Percentiles rank a stretch among this genome's conserved stretches.
These are phyloP conservation scores for Torulaspora maleeae DNA, from an alignment of 805 yeast species.

Conservation along the genomic window DNA sequence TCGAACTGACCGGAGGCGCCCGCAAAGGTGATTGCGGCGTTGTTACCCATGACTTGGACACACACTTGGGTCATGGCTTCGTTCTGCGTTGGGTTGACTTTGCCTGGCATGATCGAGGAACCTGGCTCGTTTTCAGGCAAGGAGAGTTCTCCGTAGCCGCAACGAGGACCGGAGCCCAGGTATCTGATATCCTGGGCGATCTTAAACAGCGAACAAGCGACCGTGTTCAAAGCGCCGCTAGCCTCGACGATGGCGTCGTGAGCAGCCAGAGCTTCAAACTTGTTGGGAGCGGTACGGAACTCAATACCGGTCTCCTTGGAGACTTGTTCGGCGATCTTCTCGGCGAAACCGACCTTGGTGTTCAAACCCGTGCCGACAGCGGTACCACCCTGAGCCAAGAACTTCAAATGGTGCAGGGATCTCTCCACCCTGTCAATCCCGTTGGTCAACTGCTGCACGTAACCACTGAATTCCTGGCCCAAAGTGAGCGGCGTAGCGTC, in stretches of 20 bases:
- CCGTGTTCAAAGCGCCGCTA: constrained; percentile 93
- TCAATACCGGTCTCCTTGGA: constrained; percentile 80
- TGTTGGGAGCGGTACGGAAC: constrained; percentile 94
- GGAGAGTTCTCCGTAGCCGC: constrained; percentile 95
- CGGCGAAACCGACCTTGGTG: constrained; percentile 87
- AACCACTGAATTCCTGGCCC: constrained; percentile 97
- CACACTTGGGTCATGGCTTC: constrained; percentile 99
- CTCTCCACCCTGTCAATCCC: constrained; percentile 84
- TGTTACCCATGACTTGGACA: constrained; percentile 96
- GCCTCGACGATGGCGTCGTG: constrained; percentile 98
- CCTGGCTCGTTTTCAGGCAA: constrained; percentile 99
- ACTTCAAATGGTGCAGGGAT: constrained; percentile 68
- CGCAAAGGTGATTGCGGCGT: constrained; percentile 89
- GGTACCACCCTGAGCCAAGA: constrained; percentile 98
- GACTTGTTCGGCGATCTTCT: constrained; percentile 80
- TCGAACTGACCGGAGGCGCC: constrained; percentile 99
- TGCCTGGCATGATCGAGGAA: constrained; percentile 99
- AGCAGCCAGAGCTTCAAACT: constrained; percentile 98
- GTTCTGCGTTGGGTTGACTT: constrained; percentile 98
- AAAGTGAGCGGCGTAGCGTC: constrained; percentile 97
- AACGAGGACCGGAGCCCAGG: constrained; percentile 98
- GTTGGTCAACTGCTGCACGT: constrained; percentile 86
- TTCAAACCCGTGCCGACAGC: constrained; percentile 99
- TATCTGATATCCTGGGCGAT: constrained; percentile 97
- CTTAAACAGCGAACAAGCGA: constrained; percentile 89